Base-by-base conservation (phyloP, 352 stramenopile genomes). In the Phytophthora capsici region DNA sequence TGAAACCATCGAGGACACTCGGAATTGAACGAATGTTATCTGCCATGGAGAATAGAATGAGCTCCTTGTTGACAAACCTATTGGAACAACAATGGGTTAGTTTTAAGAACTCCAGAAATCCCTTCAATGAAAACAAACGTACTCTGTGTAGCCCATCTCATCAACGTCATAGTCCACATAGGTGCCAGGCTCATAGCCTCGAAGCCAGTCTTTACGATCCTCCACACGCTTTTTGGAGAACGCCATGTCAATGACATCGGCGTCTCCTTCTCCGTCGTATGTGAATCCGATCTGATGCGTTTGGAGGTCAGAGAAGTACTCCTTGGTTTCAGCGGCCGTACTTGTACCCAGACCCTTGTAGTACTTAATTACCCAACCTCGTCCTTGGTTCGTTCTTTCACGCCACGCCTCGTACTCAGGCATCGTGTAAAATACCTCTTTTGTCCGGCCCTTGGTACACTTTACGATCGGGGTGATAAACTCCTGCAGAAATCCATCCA, bases 341-440 rank as follows among this genome's bases (percentile, higher is more conserved):
- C 92, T 99, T n/a, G 97, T 99, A 86, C 97, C 97, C 20, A 99
- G 87, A 96, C 97, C 97, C 89, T 99, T 99, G 82, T 99, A 99
- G 78, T 99, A 99, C 89, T 99, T 99, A 58, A 99, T 96, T 28
- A 89, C 89, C 90, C 94, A 99, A 23, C 94, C 91, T 51, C 93
- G 96, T 20, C 96, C 87, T 50, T 97, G 88, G 58, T 96, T 95
- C 6, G 79, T 90, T 37, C 34, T 78, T 53, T 86, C 84, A 19
- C 95, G 84, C 97, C 97, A 99, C 14, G 67, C 71, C 66, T 98
- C 88, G 71, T 99, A 99, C 76, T 99, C 96, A 5, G 95, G 88
- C 80, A 99, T 97, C 4, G 97, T 99, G 76, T 98, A 99, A 67
- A 99, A 99, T 2, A 96, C 91, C 37, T 98, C 70, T 1, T 67